These are phyloP conservation scores for Leucocoprinus birnbaumii DNA, from an alignment of 768 basidiomycete genomes.

Conservation along the genomic window DNA sequence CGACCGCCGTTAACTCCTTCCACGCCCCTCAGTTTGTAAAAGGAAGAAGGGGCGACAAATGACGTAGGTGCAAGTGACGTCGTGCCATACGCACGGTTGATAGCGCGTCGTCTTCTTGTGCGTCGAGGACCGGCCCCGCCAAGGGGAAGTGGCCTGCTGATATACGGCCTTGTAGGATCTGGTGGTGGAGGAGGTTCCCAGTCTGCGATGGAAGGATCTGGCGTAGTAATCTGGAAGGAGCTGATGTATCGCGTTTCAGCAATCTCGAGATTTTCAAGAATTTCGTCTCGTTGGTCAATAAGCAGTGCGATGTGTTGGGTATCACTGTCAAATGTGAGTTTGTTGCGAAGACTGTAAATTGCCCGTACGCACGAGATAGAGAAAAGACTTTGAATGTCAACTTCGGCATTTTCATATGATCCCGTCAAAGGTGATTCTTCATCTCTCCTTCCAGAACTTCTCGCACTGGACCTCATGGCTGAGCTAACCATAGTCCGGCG, in stretches of 20 bases:
- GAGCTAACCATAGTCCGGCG: slow-evolving; percentile 23
- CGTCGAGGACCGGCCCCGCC: slow-evolving; percentile 29
- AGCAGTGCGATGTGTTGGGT: slow-evolving; percentile 64
- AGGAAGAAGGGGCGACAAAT: slow-evolving; percentile 77
- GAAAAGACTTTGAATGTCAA: slow-evolving; percentile 72
- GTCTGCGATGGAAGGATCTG: slow-evolving; percentile 69
- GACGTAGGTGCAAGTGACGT: slow-evolving; percentile 74
- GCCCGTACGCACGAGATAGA: slow-evolving; percentile 60
- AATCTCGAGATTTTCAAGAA: slow-evolving; percentile 77
- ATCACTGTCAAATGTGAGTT: slow-evolving; percentile 42
- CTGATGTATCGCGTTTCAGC: slow-evolving; percentile 77
- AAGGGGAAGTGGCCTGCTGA: slow-evolving; percentile 68
- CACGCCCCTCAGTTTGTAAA: slow-evolving; percentile 69
- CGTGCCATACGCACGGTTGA: slow-evolving; percentile 63
- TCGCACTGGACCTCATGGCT: slow-evolving; percentile 26
- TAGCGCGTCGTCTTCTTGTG: slow-evolving; percentile 42
- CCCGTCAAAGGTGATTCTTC: slow-evolving; percentile 40
- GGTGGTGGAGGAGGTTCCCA: slow-evolving; percentile 40
- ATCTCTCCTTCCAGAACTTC: slow-evolving; percentile 28
- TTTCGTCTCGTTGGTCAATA: slow-evolving; percentile 72
- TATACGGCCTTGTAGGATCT: slow-evolving; percentile 49
- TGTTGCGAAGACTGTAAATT: slow-evolving; percentile 1
- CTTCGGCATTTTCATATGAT: slow-evolving; percentile 45
- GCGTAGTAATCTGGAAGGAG: slow-evolving; percentile 71
- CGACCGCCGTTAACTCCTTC: slow-evolving; percentile 59